Percentiles rank a stretch among this genome's conserved stretches.
These are phyloP conservation scores for Remersonia thermophila DNA, from an alignment of 2,329 filamentous ascomycete genomes.

Conservation along the genomic window DNA sequence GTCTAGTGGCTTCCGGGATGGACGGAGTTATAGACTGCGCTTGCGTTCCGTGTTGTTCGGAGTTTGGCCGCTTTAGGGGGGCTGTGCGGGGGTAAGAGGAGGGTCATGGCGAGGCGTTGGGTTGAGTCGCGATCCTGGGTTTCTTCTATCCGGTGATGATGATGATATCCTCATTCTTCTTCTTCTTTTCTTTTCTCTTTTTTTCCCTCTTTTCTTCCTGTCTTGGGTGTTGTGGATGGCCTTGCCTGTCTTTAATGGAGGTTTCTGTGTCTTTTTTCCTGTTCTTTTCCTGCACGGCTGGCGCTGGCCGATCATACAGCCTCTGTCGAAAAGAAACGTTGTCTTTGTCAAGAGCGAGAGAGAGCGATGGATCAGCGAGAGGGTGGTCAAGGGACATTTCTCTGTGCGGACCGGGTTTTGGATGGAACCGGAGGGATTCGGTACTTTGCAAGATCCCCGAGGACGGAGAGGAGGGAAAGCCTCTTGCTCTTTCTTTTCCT, in stretches of 20 bases:
- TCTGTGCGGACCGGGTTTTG: too few relatives aligned
- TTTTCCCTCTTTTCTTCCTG: neutral
- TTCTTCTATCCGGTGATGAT: neutral
- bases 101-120: neutral
- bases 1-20: neutral
- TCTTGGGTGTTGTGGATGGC: neutral
- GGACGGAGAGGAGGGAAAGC: too few relatives aligned
- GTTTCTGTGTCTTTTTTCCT: slow-evolving; percentile 1
- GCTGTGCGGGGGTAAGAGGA: too few relatives aligned
- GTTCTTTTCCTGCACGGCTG: slow-evolving; percentile 5
- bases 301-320: slow-evolving; percentile 8
- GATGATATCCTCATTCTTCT: neutral
- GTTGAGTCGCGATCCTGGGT: neutral
- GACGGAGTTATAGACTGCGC: slow-evolving; percentile 3
- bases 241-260: neutral
- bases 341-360: too few relatives aligned
- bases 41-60: slow-evolving; percentile 2
- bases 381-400: too few relatives aligned
- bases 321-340: neutral
- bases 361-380: too few relatives aligned
- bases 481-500: neutral
- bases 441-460: too few relatives aligned
- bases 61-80: neutral
- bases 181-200: neutral
- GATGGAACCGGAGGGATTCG: too few relatives aligned